These are phyloP conservation scores for Mycocentrospora acerina DNA, from an alignment of 2,329 filamentous ascomycete genomes.

Conservation along the genomic window DNA sequence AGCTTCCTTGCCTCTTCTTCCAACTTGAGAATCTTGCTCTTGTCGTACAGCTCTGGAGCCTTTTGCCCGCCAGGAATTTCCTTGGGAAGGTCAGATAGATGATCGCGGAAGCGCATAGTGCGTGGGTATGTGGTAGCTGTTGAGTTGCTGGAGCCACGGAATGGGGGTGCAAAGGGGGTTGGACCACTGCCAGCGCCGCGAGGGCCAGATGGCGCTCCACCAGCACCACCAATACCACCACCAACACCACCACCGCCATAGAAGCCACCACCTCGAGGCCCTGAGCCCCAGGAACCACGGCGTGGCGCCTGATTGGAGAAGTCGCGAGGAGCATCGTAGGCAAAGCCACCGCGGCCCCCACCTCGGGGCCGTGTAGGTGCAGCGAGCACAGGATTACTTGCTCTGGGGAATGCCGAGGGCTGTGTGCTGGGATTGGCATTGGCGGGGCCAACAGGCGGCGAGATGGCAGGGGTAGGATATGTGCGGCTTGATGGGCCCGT, in stretches of 20 bases:
- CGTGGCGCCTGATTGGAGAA: slow-evolving; percentile 36
- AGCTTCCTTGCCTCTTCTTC: slow-evolving; percentile 51
- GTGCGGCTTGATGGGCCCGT: slow-evolving; percentile 41
- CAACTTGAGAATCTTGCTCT: slow-evolving; percentile 46
- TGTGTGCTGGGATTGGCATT: slow-evolving; percentile 22
- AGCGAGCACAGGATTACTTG: slow-evolving; percentile 39
- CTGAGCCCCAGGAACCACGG: slow-evolving; percentile 39
- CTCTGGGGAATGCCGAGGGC: slow-evolving; percentile 38
- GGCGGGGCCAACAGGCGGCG: slow-evolving; percentile 43
- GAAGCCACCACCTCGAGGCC: slow-evolving; percentile 33
- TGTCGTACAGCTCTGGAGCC: slow-evolving; percentile 46
- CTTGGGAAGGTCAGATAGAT: slow-evolving; percentile 47
- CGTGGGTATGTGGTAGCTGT: slow-evolving; percentile 50
- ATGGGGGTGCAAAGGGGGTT: slow-evolving; percentile 37
- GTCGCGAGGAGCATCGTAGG: slow-evolving; percentile 40
- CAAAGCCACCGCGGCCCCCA: slow-evolving; percentile 45
- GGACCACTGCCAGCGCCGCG: slow-evolving; percentile 30
- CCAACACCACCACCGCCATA: slow-evolving; percentile 21
- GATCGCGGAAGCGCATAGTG: slow-evolving; percentile 48
- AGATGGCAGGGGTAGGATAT: slow-evolving; percentile 41
- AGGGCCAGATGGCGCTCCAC: slow-evolving; percentile 41
- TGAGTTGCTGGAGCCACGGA: slow-evolving; percentile 46
- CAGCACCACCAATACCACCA: too few relatives aligned
- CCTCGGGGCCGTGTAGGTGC: slow-evolving; percentile 45
- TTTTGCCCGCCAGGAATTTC: slow-evolving; percentile 49